Conservation (phyloP, 2,329 filamentous ascomycete genomes). For the Grosmannia penicillata region DNA sequence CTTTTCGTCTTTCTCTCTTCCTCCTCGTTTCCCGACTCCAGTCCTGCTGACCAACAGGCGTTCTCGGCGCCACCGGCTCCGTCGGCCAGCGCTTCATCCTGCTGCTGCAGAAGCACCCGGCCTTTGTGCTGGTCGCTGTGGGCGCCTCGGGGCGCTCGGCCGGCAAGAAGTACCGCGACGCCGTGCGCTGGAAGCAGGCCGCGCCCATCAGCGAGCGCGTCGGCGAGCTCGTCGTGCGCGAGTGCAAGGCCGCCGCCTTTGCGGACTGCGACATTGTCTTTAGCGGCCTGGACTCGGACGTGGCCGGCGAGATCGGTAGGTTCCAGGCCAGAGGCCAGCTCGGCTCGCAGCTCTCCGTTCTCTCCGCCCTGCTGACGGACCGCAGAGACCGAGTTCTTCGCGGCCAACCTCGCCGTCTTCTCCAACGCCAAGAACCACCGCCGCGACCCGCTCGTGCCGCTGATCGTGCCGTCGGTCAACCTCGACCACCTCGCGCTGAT, state of each 20-base stretch:
- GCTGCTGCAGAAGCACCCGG: conserved; percentile 73
- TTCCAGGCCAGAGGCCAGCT: background rate
- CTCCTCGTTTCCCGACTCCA: background rate
- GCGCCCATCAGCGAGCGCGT: conserved; percentile 60
- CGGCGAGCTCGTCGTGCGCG: conserved; percentile 68
- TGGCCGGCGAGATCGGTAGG: conserved; percentile 76
- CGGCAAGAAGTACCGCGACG: conserved; percentile 89
- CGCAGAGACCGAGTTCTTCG: conserved; percentile 77
- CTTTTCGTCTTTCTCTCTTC: background rate
- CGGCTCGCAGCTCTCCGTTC: background rate
- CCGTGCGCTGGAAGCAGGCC: conserved; percentile 88
- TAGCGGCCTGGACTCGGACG: conserved; percentile 80
- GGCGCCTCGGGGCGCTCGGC: conserved; percentile 81
- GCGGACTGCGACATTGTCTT: conserved; percentile 86
- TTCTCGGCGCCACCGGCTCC: conserved; percentile 83
- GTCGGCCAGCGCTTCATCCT: conserved; percentile 94
- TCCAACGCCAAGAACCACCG: conserved; percentile 98
- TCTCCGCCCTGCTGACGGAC: background rate
- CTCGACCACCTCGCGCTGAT: conserved; percentile 75
- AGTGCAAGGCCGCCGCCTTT: conserved; percentile 73
- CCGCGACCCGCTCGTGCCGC: conserved; percentile 73
- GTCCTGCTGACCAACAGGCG: conserved; percentile 28
- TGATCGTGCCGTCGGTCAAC: conserved; percentile 93
- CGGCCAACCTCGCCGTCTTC: conserved; percentile 80
- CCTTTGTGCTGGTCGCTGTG: conserved; percentile 73